phyloP scores from a whole-genome alignment of 169 alveolate genomes.

The Hepatocystis sp. region DNA sequence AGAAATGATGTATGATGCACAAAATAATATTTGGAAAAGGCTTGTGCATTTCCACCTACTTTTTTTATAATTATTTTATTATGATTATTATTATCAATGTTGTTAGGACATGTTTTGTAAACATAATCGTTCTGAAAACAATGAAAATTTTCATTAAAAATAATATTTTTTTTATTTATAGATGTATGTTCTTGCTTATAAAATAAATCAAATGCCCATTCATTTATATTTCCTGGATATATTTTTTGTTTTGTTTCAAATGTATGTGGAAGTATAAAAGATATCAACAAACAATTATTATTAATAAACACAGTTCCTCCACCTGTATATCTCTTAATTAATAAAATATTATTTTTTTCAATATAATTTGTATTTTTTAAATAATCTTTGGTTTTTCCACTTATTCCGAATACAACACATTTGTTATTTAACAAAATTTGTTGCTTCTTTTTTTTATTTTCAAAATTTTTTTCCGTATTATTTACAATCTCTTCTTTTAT shows the following conservation, averaged over 20 bases:
- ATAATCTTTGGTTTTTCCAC: constrained; percentile 77
- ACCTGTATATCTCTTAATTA: constrained; percentile 84
- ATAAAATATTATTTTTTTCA: constrained; percentile 35
- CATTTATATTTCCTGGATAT: constrained; percentile 45
- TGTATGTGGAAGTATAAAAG: constrained; percentile 79
- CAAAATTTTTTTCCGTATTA: too few species aligned
- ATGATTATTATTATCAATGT: constrained; percentile 4
- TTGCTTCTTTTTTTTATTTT: too few species aligned
- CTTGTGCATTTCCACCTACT: constrained; percentile 87
- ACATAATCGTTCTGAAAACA: constrained; percentile 24
- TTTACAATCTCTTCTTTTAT: too few species aligned
- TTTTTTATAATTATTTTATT: constrained; percentile 42
- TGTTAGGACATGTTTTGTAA: neutral
- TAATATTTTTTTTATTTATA: neutral
- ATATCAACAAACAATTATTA: constrained; percentile 70
- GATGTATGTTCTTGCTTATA: constrained; percentile 11
- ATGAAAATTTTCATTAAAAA: constrained; percentile 17
- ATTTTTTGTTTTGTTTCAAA: constrained; percentile 36
- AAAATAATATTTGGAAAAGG: constrained; percentile 79
- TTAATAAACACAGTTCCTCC: constrained; percentile 86
- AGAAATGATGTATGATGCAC: constrained; percentile 85
- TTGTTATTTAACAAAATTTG: constrained; percentile 10
- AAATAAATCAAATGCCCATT: constrained; percentile 37
- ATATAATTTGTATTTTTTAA: constrained; percentile 77
- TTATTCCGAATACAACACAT: constrained; percentile 81